Evolutionary conservation across 192 early-diverging fungal species (phyloP).

Genomic region (Gaertneriomyces semiglobifer): DNA sequence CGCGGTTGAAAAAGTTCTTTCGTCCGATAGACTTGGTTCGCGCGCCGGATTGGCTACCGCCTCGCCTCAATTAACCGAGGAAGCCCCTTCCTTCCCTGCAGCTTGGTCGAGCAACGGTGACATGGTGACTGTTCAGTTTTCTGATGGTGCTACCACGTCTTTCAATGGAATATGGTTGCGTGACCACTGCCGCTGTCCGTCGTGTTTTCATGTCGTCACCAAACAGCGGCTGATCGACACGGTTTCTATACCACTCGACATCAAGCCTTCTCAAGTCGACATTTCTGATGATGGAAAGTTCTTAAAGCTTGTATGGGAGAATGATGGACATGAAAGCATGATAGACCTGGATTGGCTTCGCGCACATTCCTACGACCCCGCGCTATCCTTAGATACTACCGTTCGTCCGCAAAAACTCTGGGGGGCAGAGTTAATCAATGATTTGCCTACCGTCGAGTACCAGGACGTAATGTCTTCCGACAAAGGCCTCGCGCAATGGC

Average conservation of each 20-base stretch:
- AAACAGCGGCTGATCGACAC: conserved; percentile 77
- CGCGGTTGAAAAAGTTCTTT: too few relatives aligned
- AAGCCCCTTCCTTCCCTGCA: neutral
- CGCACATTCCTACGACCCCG: conserved; percentile 63
- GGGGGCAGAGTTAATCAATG: conserved; percentile 35
- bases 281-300: conserved; percentile 35
- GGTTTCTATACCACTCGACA: conserved; percentile 53
- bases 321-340: conserved; percentile 58
- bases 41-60: too few relatives aligned
- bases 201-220: conserved; percentile 73
- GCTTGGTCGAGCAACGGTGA: neutral
- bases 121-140: conserved; percentile 22
- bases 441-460: conserved; percentile 48
- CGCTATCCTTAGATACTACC: conserved; percentile 16
- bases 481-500: conserved; percentile 66
- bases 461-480: conserved; percentile 65
- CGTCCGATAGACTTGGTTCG: too few relatives aligned
- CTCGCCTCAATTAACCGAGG: too few relatives aligned
- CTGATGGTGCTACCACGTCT: conserved; percentile 13
- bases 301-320: conserved; percentile 29
- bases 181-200: conserved; percentile 75
- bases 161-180: conserved; percentile 74
- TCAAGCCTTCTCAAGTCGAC: conserved; percentile 43
- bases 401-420: conserved; percentile 29
- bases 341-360: conserved; percentile 63